phyloP scores from a whole-genome alignment of 225 moss, liverwort and hornwort species.

The Straminergon stramineum region DNA sequence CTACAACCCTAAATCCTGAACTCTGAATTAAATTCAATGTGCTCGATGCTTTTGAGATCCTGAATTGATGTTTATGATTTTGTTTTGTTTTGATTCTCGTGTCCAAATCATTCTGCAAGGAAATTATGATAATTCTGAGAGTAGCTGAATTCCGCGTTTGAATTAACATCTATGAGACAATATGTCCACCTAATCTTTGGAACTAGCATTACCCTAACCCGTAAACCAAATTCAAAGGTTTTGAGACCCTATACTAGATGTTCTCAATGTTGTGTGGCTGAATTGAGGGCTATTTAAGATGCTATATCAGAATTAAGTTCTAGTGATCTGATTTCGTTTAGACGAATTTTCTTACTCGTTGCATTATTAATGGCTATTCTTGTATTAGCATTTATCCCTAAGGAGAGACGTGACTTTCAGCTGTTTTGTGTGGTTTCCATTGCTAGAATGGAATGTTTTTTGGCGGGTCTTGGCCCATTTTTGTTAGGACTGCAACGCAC shows the following conservation, averaged over 20 bases:
- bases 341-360: not conserved
- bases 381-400: not conserved
- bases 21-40: not conserved
- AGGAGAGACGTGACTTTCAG: not conserved
- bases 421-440: not conserved
- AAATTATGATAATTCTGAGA: not conserved
- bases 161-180: not conserved
- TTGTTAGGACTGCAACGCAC: not conserved
- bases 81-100: not conserved
- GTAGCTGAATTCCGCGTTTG: not conserved
- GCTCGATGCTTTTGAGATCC: not conserved
- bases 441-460: not conserved
- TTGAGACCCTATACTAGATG: not conserved
- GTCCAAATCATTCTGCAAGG: not conserved
- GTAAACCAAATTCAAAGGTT: not conserved
- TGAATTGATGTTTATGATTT: not conserved
- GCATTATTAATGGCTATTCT: not conserved
- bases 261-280: not conserved
- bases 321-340: not conserved
- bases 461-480: not conserved
- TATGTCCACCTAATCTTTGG: not conserved
- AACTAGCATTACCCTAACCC: not conserved
- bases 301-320: not conserved
- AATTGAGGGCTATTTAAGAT: not conserved
- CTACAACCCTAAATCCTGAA: not conserved